Evolutionary conservation across 108 stramenopile species (phyloP).

Genomic region (Cylindrotheca closterium): DNA sequence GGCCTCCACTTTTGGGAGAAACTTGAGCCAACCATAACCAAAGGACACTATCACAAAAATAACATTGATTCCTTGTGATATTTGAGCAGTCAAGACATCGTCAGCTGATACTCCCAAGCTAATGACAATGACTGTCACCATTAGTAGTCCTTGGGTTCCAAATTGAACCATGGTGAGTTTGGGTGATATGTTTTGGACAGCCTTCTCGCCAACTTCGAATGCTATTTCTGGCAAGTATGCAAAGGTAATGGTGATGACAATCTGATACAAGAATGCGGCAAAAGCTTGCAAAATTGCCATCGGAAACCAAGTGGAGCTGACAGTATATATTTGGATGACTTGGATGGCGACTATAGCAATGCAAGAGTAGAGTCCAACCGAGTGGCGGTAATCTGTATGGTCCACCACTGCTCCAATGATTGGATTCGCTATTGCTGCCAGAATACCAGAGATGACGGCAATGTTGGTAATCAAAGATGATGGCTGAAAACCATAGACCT

Average conservation of each 20-base stretch:
- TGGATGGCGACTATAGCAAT: constrained; percentile 31
- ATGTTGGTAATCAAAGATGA: constrained; percentile 47
- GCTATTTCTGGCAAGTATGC: constrained; percentile 45
- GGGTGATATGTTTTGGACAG: constrained; percentile 24
- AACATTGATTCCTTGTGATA: constrained; percentile 23
- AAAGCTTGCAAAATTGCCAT: constrained; percentile 47
- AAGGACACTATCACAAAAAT: constrained; percentile 18
- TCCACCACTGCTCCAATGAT: constrained; percentile 51
- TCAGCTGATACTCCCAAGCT: constrained; percentile 21
- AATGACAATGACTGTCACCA: constrained; percentile 30
- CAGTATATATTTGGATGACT: constrained; percentile 55
- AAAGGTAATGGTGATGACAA: constrained; percentile 16
- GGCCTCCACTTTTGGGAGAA: constrained; percentile 25
- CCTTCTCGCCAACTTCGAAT: constrained; percentile 23
- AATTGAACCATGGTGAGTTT: constrained; percentile 41
- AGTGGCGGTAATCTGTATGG: constrained; percentile 41
- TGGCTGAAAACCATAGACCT: constrained; percentile 46
- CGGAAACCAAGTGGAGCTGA: no score
- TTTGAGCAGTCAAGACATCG: constrained; percentile 27
- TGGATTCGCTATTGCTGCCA: constrained; percentile 53
- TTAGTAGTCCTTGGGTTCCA: constrained; percentile 32
- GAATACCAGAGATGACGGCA: constrained; percentile 45
- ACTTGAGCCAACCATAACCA: constrained; percentile 35
- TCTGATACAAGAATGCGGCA: constrained; percentile 33
- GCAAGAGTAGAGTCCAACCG: constrained; percentile 35